A percentile compares a stretch with the other conserved stretches of the same genome.
Conservation (phyloP, 345 rosid genomes). For the Isatis tinctoria region DNA sequence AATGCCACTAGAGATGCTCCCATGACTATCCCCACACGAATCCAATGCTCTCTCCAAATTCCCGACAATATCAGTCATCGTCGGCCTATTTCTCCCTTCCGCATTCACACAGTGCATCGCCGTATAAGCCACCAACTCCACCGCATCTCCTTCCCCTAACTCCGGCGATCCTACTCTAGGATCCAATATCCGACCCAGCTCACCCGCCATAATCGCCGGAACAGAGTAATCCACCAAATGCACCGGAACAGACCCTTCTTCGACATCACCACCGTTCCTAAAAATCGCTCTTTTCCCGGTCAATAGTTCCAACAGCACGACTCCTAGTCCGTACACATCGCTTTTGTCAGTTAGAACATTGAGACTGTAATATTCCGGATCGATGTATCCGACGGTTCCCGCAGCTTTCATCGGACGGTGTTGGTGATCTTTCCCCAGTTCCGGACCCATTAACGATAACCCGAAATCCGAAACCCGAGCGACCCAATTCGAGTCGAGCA, state of each 20-base stretch:
- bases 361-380: slow-evolving; percentile 86
- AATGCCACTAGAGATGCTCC: slow-evolving; percentile 64
- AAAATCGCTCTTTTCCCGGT: slow-evolving; percentile 77
- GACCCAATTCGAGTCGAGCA: slow-evolving; percentile 67
- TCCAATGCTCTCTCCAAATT: slow-evolving; percentile 70
- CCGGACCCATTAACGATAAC: slow-evolving; percentile 65
- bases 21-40: slow-evolving; percentile 65
- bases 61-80: slow-evolving; percentile 53
- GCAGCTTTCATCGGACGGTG: slow-evolving; percentile 60
- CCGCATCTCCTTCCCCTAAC: slow-evolving; percentile 64
- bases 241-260: slow-evolving; percentile 39
- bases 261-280: slow-evolving; percentile 35
- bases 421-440: slow-evolving; percentile 35
- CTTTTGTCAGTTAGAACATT: slow-evolving; percentile 78
- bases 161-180: slow-evolving; percentile 53
- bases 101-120: slow-evolving; percentile 75
- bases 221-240: slow-evolving; percentile 71
- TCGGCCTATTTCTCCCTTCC: slow-evolving; percentile 72
- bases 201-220: slow-evolving; percentile 44
- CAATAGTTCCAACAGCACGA: slow-evolving; percentile 68
- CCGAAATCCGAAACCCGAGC: slow-evolving; percentile 92
- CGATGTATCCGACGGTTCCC: slow-evolving; percentile 89
- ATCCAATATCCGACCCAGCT: slow-evolving; percentile 54
- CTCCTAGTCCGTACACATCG: slow-evolving; percentile 88
- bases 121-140: slow-evolving; percentile 71